These are phyloP conservation scores for Mycena capillaripes DNA, from an alignment of 768 basidiomycete species.

Conservation along the genomic window DNA sequence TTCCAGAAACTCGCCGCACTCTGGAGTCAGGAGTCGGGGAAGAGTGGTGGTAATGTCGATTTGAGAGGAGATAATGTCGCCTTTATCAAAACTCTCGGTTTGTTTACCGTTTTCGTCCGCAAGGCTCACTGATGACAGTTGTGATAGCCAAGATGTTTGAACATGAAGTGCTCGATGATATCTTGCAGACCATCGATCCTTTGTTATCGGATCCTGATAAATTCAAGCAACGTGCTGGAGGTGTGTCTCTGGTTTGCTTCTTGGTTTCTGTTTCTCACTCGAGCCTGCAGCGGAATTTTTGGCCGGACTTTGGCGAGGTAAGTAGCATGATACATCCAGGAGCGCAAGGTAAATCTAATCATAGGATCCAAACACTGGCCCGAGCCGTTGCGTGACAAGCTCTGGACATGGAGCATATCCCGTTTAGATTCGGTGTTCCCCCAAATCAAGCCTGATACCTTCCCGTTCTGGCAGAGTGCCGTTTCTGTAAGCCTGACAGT, in stretches of 20 bases:
- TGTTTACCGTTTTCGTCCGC: conserved; percentile 16
- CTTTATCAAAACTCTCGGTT: conserved; percentile 59
- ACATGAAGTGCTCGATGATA: conserved; percentile 61
- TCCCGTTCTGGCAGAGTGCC: conserved; percentile 79
- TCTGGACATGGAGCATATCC: conserved; percentile 82
- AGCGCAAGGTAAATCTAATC: not conserved
- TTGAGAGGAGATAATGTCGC: conserved; percentile 65
- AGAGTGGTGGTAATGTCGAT: conserved; percentile 64
- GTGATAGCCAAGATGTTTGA: conserved; percentile 77
- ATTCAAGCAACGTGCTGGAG: conserved; percentile 88
- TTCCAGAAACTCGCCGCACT: conserved; percentile 71
- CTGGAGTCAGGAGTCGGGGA: conserved; percentile 88
- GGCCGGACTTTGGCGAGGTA: conserved; percentile 82
- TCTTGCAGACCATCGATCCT: conserved; percentile 71
- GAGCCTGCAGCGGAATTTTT: conserved; percentile 61
- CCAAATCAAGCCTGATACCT: conserved; percentile 89
- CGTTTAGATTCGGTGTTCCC: conserved; percentile 74
- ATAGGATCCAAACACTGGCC: conserved; percentile 91
- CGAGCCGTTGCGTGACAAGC: conserved; percentile 57
- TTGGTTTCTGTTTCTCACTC: conserved; percentile 17
- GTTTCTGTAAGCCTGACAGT: conserved; percentile 60
- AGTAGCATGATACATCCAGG: conserved; percentile 28
- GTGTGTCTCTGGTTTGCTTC: conserved; percentile 54
- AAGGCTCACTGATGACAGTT: conserved; percentile 18
- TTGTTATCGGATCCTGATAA: conserved; percentile 78